Percentiles rank a stretch among this genome's conserved stretches.
Evolutionary conservation across 805 yeast genomes (phyloP).

Genomic region (Starmerella etchellsii): DNA sequence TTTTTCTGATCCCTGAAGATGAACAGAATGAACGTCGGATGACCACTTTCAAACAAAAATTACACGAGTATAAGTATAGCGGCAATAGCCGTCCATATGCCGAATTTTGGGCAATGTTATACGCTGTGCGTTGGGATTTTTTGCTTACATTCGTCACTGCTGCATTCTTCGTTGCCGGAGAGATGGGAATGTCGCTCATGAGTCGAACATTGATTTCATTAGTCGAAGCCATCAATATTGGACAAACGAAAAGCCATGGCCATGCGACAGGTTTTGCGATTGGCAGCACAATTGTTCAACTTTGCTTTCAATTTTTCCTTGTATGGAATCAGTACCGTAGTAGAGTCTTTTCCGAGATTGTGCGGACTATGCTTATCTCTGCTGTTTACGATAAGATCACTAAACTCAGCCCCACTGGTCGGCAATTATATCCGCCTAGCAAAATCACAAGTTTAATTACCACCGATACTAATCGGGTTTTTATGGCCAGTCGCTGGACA

Average conservation of each 20-base stretch:
- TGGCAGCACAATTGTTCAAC: constrained; percentile 49
- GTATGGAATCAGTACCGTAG: constrained; percentile 55
- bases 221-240: constrained; percentile 15
- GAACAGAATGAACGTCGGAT: constrained; percentile 15
- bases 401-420: constrained; percentile 43
- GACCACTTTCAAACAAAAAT: constrained; percentile 13
- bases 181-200: constrained; percentile 20
- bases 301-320: constrained; percentile 35
- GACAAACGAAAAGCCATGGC: constrained; percentile 25
- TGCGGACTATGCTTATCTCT: constrained; percentile 57
- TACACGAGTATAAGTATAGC: constrained; percentile 6
- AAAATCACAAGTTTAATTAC: constrained; percentile 66
- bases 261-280: constrained; percentile 66
- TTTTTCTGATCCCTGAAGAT: constrained; percentile 13
- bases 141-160: constrained; percentile 2
- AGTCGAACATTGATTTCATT: constrained; percentile 17
- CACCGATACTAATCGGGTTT: constrained; percentile 70
- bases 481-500: constrained; percentile 31
- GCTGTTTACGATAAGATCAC: constrained; percentile 59
- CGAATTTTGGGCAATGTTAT: constrained; percentile 19
- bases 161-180: constrained; percentile 16
- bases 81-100: constrained; percentile 10
- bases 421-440: constrained; percentile 50
- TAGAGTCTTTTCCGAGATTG: constrained; percentile 54
- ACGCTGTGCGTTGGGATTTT: constrained; percentile 19